Evolutionary conservation across 2,329 filamentous ascomycete genomes (phyloP).

Genomic region (Aschersonia sp.): DNA sequence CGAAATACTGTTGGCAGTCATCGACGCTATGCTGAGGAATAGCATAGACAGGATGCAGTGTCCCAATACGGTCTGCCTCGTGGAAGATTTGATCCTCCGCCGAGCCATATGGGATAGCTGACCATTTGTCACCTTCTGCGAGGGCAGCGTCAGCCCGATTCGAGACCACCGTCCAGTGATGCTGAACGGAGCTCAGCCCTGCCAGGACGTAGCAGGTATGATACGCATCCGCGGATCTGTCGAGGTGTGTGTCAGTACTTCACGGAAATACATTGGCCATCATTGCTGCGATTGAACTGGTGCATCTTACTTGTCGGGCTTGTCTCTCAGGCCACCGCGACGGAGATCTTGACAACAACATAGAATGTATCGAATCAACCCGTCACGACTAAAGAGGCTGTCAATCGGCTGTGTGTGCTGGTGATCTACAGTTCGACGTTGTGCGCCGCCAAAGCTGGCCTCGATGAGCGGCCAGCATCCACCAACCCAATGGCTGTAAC

Average conservation of each 20-base stretch:
- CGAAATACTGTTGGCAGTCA: constrained; percentile 50
- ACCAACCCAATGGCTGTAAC: constrained; percentile 96
- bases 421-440: constrained; percentile 14
- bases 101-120: constrained; percentile 32
- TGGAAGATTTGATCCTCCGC: constrained; percentile 51
- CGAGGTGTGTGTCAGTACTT: constrained; percentile 1
- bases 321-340: constrained; percentile 78
- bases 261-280: neutral
- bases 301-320: constrained; percentile 66
- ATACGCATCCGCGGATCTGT: constrained; percentile 68
- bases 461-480: constrained; percentile 88
- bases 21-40: constrained; percentile 60
- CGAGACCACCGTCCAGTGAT: constrained; percentile 39
- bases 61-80: constrained; percentile 51
- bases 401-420: constrained; percentile 16
- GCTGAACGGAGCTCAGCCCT: constrained; percentile 70
- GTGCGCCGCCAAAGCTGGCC: constrained; percentile 51
- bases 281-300: neutral
- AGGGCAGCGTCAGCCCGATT: constrained; percentile 17
- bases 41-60: constrained; percentile 74
- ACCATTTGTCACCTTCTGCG: constrained; percentile 27
- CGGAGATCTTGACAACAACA: constrained; percentile 68
- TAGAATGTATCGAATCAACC: constrained; percentile 77
- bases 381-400: constrained; percentile 67
- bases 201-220: constrained; percentile 87